Conservation (phyloP, 164 flowering plant species). For the Chimonanthus salicifolius region DNA sequence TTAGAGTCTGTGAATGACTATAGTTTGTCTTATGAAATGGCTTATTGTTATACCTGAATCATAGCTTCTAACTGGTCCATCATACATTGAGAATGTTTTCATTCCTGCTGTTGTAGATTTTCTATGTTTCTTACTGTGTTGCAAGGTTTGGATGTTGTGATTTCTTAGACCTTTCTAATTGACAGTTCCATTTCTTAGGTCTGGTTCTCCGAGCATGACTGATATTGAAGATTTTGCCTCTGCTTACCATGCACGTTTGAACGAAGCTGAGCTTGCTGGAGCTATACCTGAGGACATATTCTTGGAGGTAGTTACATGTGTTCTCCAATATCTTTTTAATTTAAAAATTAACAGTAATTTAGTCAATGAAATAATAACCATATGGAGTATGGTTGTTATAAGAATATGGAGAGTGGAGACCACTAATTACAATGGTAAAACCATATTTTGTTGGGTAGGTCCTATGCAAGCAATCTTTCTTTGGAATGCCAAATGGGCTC, state of each 20-base stretch:
- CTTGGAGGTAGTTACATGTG: conserved; percentile 49
- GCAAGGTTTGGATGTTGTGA: background rate
- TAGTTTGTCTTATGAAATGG: background rate
- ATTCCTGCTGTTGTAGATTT: background rate
- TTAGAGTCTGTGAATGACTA: too few relatives aligned
- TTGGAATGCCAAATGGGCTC: too few relatives aligned
- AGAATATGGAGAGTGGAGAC: too few relatives aligned
- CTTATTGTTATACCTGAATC: background rate
- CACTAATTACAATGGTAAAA: too few relatives aligned
- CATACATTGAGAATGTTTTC: background rate
- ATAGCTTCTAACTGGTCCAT: background rate
- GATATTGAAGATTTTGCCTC: conserved; percentile 76
- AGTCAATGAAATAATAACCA: too few relatives aligned
- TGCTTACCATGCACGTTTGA: conserved; percentile 51
- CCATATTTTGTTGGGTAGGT: too few relatives aligned
- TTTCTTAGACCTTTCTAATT: background rate
- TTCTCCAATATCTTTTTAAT: background rate
- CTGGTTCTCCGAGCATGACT: conserved; percentile 79
- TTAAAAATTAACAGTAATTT: too few relatives aligned
- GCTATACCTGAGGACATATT: conserved; percentile 52
- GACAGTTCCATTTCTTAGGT: conserved; percentile 36
- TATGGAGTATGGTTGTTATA: too few relatives aligned
- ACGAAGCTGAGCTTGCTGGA: conserved; percentile 65
- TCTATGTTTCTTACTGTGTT: background rate
- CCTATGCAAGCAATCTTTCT: too few relatives aligned